These are phyloP conservation scores for Metschnikowia lochheadii DNA, from an alignment of 805 yeast genomes.

Conservation along the genomic window DNA sequence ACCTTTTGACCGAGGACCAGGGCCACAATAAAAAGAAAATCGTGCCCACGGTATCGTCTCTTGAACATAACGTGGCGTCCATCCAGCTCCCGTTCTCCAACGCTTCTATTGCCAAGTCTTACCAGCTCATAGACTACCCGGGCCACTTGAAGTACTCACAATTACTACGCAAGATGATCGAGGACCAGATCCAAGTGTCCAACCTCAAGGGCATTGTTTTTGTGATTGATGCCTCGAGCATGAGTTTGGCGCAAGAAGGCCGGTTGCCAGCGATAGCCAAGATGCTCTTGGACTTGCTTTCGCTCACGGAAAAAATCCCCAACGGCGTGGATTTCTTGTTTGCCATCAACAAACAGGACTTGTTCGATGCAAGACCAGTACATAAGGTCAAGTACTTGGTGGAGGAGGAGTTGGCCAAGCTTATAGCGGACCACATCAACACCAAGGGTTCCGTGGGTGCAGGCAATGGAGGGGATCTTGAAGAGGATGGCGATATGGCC, in stretches of 20 bases:
- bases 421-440: constrained; percentile 44
- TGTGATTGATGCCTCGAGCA: constrained; percentile 70
- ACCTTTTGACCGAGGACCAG: constrained; percentile 18
- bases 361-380: constrained; percentile 76
- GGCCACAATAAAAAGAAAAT: constrained; percentile 5
- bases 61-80: constrained; percentile 31
- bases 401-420: constrained; percentile 58
- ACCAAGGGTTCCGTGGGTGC: constrained; percentile 21
- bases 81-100: constrained; percentile 34
- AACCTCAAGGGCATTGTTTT: constrained; percentile 66
- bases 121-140: constrained; percentile 72
- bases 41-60: constrained; percentile 32
- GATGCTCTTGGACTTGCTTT: constrained; percentile 55
- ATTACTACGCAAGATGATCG: constrained; percentile 48
- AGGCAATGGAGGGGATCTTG: constrained; percentile 39
- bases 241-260: constrained; percentile 40
- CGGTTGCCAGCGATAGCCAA: constrained; percentile 45
- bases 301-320: constrained; percentile 57
- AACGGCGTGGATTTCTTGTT: constrained; percentile 71
- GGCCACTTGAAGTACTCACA: constrained; percentile 78
- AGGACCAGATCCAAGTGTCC: constrained; percentile 32
- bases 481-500: constrained; percentile 26
- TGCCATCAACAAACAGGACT: constrained; percentile 82
- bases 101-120: constrained; percentile 33
- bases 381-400: constrained; percentile 54